These are phyloP conservation scores for Bertia moriformis DNA, from an alignment of 2,329 filamentous ascomycete species.

Conservation along the genomic window DNA sequence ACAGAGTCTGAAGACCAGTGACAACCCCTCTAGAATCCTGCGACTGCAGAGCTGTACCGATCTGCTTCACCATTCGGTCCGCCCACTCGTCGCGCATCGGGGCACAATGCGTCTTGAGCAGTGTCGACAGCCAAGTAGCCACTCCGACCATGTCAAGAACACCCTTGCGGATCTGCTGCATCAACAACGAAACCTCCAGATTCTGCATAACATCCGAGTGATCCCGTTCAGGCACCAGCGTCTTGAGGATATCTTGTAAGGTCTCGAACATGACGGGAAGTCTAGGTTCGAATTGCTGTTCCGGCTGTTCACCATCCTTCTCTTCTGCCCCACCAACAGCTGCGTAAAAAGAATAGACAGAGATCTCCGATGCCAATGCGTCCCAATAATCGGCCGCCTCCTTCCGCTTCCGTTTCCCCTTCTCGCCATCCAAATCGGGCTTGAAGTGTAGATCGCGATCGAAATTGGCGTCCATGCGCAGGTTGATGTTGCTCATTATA, in stretches of 20 bases:
- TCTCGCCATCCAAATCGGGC: conserved; percentile 40
- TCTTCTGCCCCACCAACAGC: conserved; percentile 3
- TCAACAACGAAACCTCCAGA: conserved; percentile 40
- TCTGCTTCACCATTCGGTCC: conserved; percentile 40
- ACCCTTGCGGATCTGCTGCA: conserved; percentile 45
- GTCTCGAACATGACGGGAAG: conserved; percentile 41
- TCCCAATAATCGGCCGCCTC: conserved; percentile 39
- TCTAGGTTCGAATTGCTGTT: conserved; percentile 28
- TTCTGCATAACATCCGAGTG: conserved; percentile 38
- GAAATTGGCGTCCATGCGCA: conserved; percentile 50
- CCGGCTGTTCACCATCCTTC: conserved; percentile 7
- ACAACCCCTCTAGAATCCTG: conserved; percentile 31
- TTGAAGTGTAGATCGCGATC: conserved; percentile 47
- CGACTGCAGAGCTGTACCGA: conserved; percentile 28
- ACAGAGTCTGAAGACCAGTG: conserved; percentile 35
- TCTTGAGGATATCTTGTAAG: conserved; percentile 42
- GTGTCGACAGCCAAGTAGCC: conserved; percentile 37
- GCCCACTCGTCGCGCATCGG: conserved; percentile 46
- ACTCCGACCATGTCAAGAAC: conserved; percentile 41
- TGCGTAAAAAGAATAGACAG: conserved; percentile 26
- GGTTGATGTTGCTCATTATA: conserved; percentile 45
- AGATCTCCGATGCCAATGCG: conserved; percentile 38
- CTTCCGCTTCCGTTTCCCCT: conserved; percentile 35
- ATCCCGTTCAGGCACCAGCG: conserved; percentile 42
- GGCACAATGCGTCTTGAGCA: conserved; percentile 48